A percentile compares a stretch with the other conserved stretches of the same genome.
phyloP scores from a whole-genome alignment of 2,329 filamentous ascomycete genomes.

The Talaromyces sp. region DNA sequence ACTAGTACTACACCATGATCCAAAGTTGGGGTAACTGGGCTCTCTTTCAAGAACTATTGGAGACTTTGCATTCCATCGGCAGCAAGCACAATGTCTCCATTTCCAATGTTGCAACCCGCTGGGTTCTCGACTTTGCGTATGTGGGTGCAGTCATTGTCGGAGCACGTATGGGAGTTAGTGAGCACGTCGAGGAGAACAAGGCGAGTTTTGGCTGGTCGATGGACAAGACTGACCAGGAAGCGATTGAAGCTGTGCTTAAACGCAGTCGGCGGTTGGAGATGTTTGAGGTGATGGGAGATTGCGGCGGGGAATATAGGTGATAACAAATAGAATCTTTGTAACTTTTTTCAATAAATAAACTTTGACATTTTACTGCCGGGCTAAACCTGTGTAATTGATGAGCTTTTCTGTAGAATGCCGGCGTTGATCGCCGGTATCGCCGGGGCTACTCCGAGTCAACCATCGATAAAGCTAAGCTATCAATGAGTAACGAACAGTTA shows the following conservation, averaged over 20 bases:
- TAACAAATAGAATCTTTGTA: neutral
- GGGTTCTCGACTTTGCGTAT: constrained; percentile 7
- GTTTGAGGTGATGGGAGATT: constrained; percentile 8
- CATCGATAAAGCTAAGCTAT: neutral
- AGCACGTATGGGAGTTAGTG: constrained; percentile 7
- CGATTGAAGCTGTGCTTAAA: constrained; percentile 2
- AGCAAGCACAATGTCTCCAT: constrained; percentile 7
- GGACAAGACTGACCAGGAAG: neutral
- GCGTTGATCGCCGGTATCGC: too few relatives aligned
- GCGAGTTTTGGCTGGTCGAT: constrained; percentile 9
- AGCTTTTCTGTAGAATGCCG: neutral
- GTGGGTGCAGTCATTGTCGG: constrained; percentile 9
- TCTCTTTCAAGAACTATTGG: constrained; percentile 2
- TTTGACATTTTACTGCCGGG: neutral
- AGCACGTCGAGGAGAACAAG: constrained; percentile 6
- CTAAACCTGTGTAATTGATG: neutral
- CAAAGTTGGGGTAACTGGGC: constrained; percentile 6
- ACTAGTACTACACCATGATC: constrained; percentile 10
- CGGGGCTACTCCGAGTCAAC: neutral
- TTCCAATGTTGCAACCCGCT: constrained; percentile 8
- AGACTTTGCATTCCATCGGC: constrained; percentile 1
- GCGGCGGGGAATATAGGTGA: constrained; percentile 8
- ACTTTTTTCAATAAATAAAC: neutral
- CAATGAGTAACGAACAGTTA: neutral
- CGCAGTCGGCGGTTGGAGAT: neutral